These are phyloP conservation scores for Linum trigynum DNA, from an alignment of 345 rosid genomes.

Conservation along the genomic window DNA sequence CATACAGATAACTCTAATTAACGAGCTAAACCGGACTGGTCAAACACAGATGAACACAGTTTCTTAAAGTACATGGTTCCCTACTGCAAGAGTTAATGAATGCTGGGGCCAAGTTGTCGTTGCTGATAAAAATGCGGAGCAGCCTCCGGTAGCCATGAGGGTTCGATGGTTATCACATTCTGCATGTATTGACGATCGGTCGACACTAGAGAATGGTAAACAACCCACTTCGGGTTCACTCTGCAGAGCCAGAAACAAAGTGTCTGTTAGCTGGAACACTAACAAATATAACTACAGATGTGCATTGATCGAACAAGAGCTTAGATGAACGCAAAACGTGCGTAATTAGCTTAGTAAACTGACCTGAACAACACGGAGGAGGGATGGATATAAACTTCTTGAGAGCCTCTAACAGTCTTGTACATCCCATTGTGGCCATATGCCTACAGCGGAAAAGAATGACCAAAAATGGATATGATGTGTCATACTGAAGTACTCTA, in stretches of 20 bases:
- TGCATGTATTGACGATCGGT: conserved; percentile 89
- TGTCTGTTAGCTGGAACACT: not conserved
- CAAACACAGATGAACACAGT: too few relatives aligned
- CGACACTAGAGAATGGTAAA: conserved; percentile 72
- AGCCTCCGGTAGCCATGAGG: conserved; percentile 69
- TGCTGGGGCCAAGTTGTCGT: conserved; percentile 15
- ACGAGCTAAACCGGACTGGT: too few relatives aligned
- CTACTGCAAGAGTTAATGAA: not conserved
- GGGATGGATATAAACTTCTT: conserved; percentile 86
- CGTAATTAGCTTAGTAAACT: conserved; percentile 9
- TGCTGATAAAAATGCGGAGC: conserved; percentile 78
- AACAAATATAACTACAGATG: too few relatives aligned
- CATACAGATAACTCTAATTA: too few relatives aligned
- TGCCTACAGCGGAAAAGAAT: conserved; percentile 29
- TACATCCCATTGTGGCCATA: conserved; percentile 68
- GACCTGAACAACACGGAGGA: conserved; percentile 90
- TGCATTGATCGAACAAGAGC: too few relatives aligned
- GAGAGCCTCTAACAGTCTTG: conserved; percentile 77
- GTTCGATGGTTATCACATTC: conserved; percentile 63
- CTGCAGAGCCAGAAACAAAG: conserved; percentile 28
- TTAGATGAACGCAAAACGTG: not conserved
- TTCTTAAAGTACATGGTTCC: too few relatives aligned
- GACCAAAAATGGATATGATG: not conserved
- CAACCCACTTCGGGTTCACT: conserved; percentile 87
- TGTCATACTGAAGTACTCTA: not conserved